Percentiles rank a stretch among this genome's conserved stretches.
phyloP scores from a whole-genome alignment of 2,329 filamentous ascomycete genomes.

The Colletotrichum lupini region DNA sequence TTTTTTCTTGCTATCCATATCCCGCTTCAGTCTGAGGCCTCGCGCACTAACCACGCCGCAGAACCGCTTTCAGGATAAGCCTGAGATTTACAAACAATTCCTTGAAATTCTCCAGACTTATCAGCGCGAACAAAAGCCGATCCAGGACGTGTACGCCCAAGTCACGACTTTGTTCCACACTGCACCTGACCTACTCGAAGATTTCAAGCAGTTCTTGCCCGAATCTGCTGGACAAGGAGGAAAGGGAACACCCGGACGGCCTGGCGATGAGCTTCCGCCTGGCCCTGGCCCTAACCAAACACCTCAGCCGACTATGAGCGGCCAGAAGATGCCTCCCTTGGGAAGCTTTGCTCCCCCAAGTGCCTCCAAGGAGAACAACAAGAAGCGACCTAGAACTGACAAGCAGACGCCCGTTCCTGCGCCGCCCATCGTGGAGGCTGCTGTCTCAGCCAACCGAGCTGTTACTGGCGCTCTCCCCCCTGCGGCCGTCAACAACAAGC shows the following conservation, averaged over 20 bases:
- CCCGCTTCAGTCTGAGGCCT: not conserved
- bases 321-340: constrained; percentile 88
- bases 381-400: constrained; percentile 80
- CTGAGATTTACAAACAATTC: constrained; percentile 99
- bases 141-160: constrained; percentile 97
- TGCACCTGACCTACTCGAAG: constrained; percentile 93
- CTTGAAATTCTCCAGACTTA: constrained; percentile 98
- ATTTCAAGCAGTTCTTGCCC: constrained; percentile 98
- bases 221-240: constrained; percentile 76
- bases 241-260: constrained; percentile 64
- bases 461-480: constrained; percentile 41
- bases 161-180: constrained; percentile 94
- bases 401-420: constrained; percentile 62
- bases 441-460: constrained; percentile 46
- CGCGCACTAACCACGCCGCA: constrained; percentile 49
- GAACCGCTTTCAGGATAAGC: constrained; percentile 97
- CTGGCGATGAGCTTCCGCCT: constrained; percentile 72
- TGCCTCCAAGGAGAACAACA: constrained; percentile 83
- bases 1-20: not conserved
- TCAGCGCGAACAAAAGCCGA: constrained; percentile 96
- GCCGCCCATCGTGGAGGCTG: constrained; percentile 55
- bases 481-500: constrained; percentile 63
- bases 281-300: constrained; percentile 61
- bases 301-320: constrained; percentile 64
- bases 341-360: constrained; percentile 93